Evolutionary conservation across 257 asterid species (phyloP), one percentile per base, ranked within the genome.

Genomic region (Primulina tabacum): DNA sequence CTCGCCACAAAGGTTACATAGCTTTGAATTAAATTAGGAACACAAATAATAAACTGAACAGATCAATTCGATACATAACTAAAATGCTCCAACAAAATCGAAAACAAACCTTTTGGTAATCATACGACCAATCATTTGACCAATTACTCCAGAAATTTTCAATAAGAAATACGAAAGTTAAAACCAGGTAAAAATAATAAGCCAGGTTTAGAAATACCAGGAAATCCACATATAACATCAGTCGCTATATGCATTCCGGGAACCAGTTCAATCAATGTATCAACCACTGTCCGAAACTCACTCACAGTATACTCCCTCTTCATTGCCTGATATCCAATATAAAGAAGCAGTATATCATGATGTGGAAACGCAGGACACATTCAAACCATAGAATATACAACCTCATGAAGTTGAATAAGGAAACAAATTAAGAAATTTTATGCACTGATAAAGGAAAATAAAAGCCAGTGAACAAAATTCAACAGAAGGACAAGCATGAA

Each of bases 201-300:
- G 60, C 50, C 71, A 14, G 72, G 57, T 62, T 8, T 53, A 68
- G 70, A 79, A 81, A 67, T 77, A 93, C 99, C 97, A 76, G 99
- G 99, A 79, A 93, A 93, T 77, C 99, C 97, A 72, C 97, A 93
- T 63, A 93, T 93, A 52, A 93, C 82, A 81, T 93, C 97, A 66
- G 99, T 93, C 26, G 97, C 99, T 81, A 93, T 83, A 83, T 93
- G 99, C 97, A 93, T 93, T 71, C 96, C 96, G 26, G 99, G 97
- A 60, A 93, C 96, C 71, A 90, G 81, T 77, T 88, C 88, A 71
- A 79, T 87, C 83, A 93, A 83, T 60, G 96, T 89, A 79, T 90
- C 95, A 64, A 74, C 99, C 77, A 90, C 99, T 55, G 62, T 81
- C 81, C 83, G 83, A 78, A 93, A 93, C 80, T 90, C 95, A 9